Percentiles rank a stretch among this genome's conserved stretches.
phyloP scores from a whole-genome alignment of 73 alveolate genomes.

The Tetrahymena malaccensis region DNA sequence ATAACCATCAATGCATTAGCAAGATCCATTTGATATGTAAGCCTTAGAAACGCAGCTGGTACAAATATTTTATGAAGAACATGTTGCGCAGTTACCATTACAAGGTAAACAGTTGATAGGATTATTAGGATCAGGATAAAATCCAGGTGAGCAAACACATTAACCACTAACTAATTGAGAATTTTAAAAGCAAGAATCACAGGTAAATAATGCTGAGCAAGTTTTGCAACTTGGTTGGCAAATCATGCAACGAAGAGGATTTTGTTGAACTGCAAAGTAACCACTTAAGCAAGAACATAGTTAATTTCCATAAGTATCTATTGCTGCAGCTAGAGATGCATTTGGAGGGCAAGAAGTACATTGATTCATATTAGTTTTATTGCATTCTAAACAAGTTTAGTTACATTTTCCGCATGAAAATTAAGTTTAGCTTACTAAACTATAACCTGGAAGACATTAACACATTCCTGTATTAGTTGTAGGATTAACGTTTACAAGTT shows the following conservation, averaged over 20 bases:
- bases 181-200: not conserved
- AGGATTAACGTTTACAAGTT: not conserved
- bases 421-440: not conserved
- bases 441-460: not conserved
- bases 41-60: not conserved
- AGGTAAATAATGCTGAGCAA: not conserved
- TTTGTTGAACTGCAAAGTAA: not conserved
- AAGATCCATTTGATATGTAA: not conserved
- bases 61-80: not conserved
- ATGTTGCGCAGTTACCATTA: not conserved
- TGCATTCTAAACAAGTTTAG: not conserved
- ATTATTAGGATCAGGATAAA: not conserved
- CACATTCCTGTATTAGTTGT: not conserved
- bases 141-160: not conserved
- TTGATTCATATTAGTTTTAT: not conserved
- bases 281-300: not conserved
- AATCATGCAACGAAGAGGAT: not conserved
- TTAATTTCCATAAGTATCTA: not conserved
- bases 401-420: not conserved
- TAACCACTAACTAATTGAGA: not conserved
- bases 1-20: not conserved
- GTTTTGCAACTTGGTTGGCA: not conserved
- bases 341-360: not conserved
- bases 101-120: not conserved
- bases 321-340: not conserved